Percentiles rank a stretch among this genome's conserved stretches.
These are phyloP conservation scores for Pyrenophora tritici-repentis DNA, from an alignment of 2,329 filamentous ascomycete species.

Conservation along the genomic window DNA sequence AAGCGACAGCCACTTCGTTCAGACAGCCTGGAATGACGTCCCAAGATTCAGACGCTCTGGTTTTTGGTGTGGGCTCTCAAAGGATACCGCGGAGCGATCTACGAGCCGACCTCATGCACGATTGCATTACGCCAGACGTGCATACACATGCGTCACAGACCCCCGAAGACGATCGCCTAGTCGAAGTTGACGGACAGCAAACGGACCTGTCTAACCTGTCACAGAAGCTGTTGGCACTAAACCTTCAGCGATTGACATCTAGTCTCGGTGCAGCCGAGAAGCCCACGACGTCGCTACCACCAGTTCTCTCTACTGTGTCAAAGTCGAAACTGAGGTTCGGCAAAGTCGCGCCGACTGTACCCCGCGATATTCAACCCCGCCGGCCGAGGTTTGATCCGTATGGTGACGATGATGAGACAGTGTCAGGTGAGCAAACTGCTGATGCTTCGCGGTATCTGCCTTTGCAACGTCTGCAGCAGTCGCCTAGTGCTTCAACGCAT, in stretches of 20 bases:
- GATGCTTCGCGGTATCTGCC: not conserved
- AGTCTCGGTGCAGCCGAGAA: not conserved
- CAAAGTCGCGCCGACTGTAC: no score
- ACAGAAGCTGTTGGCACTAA: not conserved
- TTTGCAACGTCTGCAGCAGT: not conserved
- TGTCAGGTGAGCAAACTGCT: not conserved
- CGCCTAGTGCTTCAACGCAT: not conserved
- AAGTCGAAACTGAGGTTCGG: no score
- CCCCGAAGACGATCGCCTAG: not conserved
- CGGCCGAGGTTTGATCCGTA: no score
- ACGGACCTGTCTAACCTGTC: not conserved
- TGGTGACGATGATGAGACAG: no score
- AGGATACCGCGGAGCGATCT: not conserved
- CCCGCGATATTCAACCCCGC: no score
- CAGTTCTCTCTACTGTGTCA: not conserved
- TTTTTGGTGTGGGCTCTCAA: conserved; percentile 6
- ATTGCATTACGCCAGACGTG: conserved; percentile 3
- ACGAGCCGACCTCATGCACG: not conserved
- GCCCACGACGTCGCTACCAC: not conserved
- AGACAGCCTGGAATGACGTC: conserved; percentile 12
- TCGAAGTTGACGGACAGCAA: not conserved
- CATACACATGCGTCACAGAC: not conserved
- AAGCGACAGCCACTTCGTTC: conserved; percentile 1
- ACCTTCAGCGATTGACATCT: not conserved
- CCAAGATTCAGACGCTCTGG: conserved; percentile 3